These are phyloP conservation scores for Pholiota conissans DNA, from an alignment of 768 basidiomycete genomes.

Conservation along the genomic window DNA sequence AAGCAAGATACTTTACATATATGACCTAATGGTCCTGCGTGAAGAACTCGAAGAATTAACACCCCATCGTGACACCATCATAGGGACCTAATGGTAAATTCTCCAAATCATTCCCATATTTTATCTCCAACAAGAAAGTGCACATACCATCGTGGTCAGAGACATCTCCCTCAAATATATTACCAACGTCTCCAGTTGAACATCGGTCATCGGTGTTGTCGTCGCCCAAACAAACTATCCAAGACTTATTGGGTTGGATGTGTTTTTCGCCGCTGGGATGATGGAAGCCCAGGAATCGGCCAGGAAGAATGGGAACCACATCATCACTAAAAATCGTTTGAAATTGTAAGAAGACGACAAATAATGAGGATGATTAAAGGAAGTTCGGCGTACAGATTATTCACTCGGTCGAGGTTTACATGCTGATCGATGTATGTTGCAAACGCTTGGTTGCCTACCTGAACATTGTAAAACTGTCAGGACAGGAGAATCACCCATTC, in stretches of 20 bases:
- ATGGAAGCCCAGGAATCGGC: conserved; percentile 40
- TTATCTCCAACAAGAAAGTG: background rate
- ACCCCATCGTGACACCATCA: conserved; percentile 29
- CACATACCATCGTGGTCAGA: conserved; percentile 46
- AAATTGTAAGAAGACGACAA: no score
- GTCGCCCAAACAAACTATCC: conserved; percentile 60
- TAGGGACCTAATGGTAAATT: conserved; percentile 24
- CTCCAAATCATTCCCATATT: background rate
- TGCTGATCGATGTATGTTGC: conserved; percentile 55
- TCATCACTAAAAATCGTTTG: conserved; percentile 41
- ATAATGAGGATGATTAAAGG: no score
- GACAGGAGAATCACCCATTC: background rate
- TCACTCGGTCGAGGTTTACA: conserved; percentile 49
- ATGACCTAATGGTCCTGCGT: no score
- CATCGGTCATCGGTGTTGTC: conserved; percentile 58
- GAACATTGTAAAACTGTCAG: background rate
- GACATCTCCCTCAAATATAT: conserved; percentile 42
- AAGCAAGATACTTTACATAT: no score
- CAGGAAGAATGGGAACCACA: conserved; percentile 39
- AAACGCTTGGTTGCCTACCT: conserved; percentile 52
- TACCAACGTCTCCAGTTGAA: conserved; percentile 50
- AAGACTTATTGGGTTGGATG: conserved; percentile 37
- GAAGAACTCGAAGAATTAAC: conserved; percentile 3
- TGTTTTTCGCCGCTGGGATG: conserved; percentile 46
- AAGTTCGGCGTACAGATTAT: conserved; percentile 39